Base-by-base conservation (phyloP, 169 alveolate genomes). In the Cryptosporidium sp. region DNA sequence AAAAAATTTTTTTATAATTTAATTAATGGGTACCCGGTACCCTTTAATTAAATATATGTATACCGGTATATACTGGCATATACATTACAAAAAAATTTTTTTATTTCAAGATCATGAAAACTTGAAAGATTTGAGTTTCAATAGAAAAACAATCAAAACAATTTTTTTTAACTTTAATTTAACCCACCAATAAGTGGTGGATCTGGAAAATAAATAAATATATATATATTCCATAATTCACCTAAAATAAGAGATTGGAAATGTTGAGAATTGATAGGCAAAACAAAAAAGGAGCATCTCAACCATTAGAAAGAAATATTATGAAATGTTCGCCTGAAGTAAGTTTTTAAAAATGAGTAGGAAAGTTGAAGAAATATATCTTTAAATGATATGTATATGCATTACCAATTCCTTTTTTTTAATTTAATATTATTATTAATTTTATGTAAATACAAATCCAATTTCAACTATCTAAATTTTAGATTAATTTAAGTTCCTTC, bases 401-500 rank as follows among this genome's bases (percentile, higher is more conserved):
- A 48, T 48, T 48, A 16, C 21, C 55, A 48, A 14, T 48, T 48
- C 55, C 21, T 48, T 48, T 48, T 14, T 48, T 48, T 14, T 12
- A 41, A 8, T 7, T 41, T 10, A 41, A 41, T 7, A 3, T 48
- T 48, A 45, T 26, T 51, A 39, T 51, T 74, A 2, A n/a, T 21
- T 50, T 9, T 35, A 74, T 41, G 6, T 41, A 41, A 0, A 9
- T 41, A 41, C 9, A 7, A 41, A 7, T 41, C 48, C 9, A 8
- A 41, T 41, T 8, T 39, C 10, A 39, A 41, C 9, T 5, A 39
- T 39, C 0, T 39, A 41, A 41, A 29, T 52, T 59, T 35, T 65
- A 93, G 92, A 91, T 93, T 33, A 93, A 94, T 33, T 51, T 93
- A 29, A 93, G 96, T 58, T 91, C 94, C 2, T 93, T 92, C 31